These are phyloP conservation scores for Penicillium coffeae DNA, from an alignment of 495 filamentous ascomycete species.

Conservation along the genomic window DNA sequence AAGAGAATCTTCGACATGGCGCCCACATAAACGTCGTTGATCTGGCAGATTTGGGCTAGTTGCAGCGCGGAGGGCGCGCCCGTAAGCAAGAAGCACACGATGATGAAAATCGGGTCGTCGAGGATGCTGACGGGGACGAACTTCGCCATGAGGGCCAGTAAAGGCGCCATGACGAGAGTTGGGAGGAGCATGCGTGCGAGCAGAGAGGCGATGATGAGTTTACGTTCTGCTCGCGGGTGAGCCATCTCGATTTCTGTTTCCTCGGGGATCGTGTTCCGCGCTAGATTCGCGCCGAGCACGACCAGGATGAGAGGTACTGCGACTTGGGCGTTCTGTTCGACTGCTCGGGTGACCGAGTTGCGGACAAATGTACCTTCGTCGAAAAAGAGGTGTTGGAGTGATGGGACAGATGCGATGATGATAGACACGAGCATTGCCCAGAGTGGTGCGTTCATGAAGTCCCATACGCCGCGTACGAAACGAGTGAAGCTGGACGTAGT, in stretches of 20 bases:
- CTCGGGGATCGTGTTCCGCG: constrained; percentile 63
- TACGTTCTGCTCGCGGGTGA: constrained; percentile 65
- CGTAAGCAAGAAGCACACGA: constrained; percentile 93
- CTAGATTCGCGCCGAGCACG: constrained; percentile 92
- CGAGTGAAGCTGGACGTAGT: constrained; percentile 38
- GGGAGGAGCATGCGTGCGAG: constrained; percentile 90
- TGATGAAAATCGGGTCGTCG: constrained; percentile 95
- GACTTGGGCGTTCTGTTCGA: constrained; percentile 80
- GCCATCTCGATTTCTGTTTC: constrained; percentile 52
- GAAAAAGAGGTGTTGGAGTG: constrained; percentile 82
- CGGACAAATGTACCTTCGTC: constrained; percentile 82
- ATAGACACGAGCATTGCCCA: constrained; percentile 94
- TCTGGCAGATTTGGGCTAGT: constrained; percentile 96
- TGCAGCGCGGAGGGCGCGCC: constrained; percentile 94
- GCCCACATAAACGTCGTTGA: constrained; percentile 91
- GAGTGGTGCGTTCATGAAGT: constrained; percentile 96
- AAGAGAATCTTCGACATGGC: constrained; percentile 92
- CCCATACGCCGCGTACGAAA: constrained; percentile 67
- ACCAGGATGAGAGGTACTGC: constrained; percentile 94
- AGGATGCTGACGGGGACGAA: constrained; percentile 90
- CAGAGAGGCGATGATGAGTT: constrained; percentile 79
- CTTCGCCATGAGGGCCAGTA: constrained; percentile 86
- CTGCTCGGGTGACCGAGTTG: constrained; percentile 87
- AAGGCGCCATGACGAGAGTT: constrained; percentile 87
- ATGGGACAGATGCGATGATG: constrained; percentile 84